Evolutionary conservation across 208 protist species (phyloP), one percentile per base, ranked within the genome.

Genomic region (Lotmaria passim): DNA sequence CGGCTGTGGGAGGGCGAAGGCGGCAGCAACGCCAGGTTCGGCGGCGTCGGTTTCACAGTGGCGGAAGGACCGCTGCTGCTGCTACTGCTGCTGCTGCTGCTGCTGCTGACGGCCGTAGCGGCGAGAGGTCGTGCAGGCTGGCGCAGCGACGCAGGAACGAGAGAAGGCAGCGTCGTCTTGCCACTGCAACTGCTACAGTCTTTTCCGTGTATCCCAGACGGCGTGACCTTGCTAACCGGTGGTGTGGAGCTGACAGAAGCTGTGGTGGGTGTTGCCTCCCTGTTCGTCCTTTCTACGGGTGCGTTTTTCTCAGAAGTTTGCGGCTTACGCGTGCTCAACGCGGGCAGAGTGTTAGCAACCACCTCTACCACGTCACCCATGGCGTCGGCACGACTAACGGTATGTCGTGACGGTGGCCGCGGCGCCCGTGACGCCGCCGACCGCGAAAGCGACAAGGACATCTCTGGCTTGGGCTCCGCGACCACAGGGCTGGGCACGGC

Each of bases 351-450:
- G 5, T 55, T 26, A 12, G 43, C 30, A 0, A 28, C 43, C 15
- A 21, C 53, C 11, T 17, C 26, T 15, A 62, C 52, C 26, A 51
- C 63, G 19, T 51, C 38, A 1, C 51, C 50, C 15, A 69, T 10
- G 5, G 19, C 63, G 33, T 3, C n/a, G 6, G 51, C 36, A 8
- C 33, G 34, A 14, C 30, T 47, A 3, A n/a, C 26, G 26, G 38
- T 7, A 17, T 31, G 4, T 23, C 28, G 48, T 24, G 39, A 58
- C 36, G 51, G 48, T 26, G 51, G 51, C 38, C 39, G 28, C n/a
- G 63, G 63, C 19, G 17, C 51, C 19, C 51, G 48, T 7, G 38
- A 51, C 1, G 63, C 19, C 15, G 14, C 11, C 3, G 36, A 28
- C 34, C 6, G 39, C 0, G 64, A 43, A 14, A 36, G 39, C 7